These are phyloP conservation scores for Chaetomiaceae sp. DNA, from an alignment of 2,329 filamentous ascomycete genomes.

Conservation along the genomic window DNA sequence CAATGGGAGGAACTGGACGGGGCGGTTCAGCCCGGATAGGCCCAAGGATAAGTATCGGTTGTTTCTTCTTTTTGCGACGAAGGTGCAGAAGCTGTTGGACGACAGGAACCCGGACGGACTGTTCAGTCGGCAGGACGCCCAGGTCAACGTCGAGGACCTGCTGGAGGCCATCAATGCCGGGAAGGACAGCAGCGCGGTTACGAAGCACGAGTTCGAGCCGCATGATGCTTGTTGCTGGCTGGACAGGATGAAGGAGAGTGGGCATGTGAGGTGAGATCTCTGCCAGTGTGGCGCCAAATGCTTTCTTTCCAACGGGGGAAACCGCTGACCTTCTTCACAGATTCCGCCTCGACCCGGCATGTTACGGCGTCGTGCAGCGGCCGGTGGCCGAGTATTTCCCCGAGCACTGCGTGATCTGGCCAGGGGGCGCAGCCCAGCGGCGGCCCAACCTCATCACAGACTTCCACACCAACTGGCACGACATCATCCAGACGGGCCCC, in stretches of 20 bases:
- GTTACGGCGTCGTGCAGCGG: slow-evolving; percentile 29
- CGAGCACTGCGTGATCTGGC: slow-evolving; percentile 31
- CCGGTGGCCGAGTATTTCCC: slow-evolving; percentile 30
- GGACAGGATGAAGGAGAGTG: slow-evolving; percentile 28
- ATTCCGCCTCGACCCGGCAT: slow-evolving; percentile 23
- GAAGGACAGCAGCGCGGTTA: slow-evolving; percentile 18
- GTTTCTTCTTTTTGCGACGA: slow-evolving; percentile 32
- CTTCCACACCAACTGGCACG: slow-evolving; percentile 14
- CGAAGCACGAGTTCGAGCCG: slow-evolving; percentile 28
- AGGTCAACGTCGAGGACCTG: slow-evolving; percentile 28
- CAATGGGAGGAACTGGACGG: slow-evolving; percentile 24
- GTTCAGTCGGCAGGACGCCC: slow-evolving; percentile 23
- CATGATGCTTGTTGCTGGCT: slow-evolving; percentile 32
- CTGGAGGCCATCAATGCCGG: slow-evolving; percentile 30
- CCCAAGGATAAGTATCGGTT: slow-evolving; percentile 27
- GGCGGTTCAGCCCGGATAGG: slow-evolving; percentile 11
- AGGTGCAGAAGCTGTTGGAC: slow-evolving; percentile 33
- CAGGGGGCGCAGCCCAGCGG: neutral
- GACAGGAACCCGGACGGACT: slow-evolving; percentile 28
- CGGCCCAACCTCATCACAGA: slow-evolving; percentile 5
- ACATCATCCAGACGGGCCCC: slow-evolving; percentile 11
- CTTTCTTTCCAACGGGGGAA: neutral
- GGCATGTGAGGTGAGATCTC: slow-evolving; percentile 27
- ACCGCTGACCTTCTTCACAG: slow-evolving; percentile 4
- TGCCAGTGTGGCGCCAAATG: too few relatives aligned